Percentiles rank a stretch among this genome's conserved stretches.
Evolutionary conservation across 2,329 filamentous ascomycete genomes (phyloP).

Genomic region (Epicoccum sorghinum): DNA sequence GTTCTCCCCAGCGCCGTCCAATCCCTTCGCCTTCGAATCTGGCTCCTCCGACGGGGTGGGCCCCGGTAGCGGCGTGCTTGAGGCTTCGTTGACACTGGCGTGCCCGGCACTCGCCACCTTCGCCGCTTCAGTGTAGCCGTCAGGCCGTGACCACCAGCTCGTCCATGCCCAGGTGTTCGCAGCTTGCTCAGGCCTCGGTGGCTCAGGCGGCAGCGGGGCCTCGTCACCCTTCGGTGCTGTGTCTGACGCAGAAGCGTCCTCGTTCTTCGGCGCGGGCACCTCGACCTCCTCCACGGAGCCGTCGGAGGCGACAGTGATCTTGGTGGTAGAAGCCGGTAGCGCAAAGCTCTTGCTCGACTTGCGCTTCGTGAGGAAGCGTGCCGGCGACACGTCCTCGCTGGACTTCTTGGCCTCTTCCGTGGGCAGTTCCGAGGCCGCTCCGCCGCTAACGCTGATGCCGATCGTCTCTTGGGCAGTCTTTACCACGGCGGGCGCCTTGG

Average conservation of each 20-base stretch:
- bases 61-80: constrained; percentile 50
- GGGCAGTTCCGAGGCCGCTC: constrained; percentile 50
- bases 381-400: constrained; percentile 35
- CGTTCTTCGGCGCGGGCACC: constrained; percentile 27
- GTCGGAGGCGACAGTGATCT: constrained; percentile 52
- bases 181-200: constrained; percentile 25
- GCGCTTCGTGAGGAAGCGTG: constrained; percentile 50
- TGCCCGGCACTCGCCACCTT: constrained; percentile 38
- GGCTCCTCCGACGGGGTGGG: constrained; percentile 44
- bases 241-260: constrained; percentile 18
- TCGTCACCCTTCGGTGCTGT: constrained; percentile 31
- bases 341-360: constrained; percentile 54
- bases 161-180: constrained; percentile 49
- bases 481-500: constrained; percentile 55
- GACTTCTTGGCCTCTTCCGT: constrained; percentile 37
- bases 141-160: constrained; percentile 59
- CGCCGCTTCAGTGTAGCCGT: constrained; percentile 51
- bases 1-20: constrained; percentile 15
- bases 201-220: constrained; percentile 54
- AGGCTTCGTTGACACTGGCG: constrained; percentile 45
- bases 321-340: constrained; percentile 53
- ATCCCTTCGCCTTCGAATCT: constrained; percentile 33
- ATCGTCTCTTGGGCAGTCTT: constrained; percentile 55
- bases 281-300: constrained; percentile 39
- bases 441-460: constrained; percentile 50